These are phyloP conservation scores for Penicillium expansum DNA, from an alignment of 2,329 filamentous ascomycete species.

Conservation along the genomic window DNA sequence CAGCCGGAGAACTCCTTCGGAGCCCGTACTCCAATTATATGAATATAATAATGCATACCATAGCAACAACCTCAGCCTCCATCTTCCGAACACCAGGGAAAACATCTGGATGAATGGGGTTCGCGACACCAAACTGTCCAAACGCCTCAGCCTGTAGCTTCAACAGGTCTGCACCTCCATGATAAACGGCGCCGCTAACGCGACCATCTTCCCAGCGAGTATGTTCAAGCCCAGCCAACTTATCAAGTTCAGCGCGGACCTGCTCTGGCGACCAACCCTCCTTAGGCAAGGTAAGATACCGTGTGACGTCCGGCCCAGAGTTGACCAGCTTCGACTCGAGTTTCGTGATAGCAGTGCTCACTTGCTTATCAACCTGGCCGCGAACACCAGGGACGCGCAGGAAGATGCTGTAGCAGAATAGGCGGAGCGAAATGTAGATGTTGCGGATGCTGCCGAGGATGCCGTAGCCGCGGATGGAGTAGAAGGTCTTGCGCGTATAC, in stretches of 20 bases:
- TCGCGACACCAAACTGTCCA: conserved; percentile 89
- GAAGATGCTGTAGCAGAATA: conserved; percentile 79
- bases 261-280: conserved; percentile 79
- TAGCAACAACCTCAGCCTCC: conserved; percentile 96
- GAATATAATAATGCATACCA: conserved; percentile 58
- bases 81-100: conserved; percentile 98
- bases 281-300: conserved; percentile 74
- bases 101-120: conserved; percentile 96
- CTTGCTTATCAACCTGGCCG: conserved; percentile 77
- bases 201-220: conserved; percentile 95
- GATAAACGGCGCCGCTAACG: conserved; percentile 93
- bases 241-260: conserved; percentile 74
- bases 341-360: conserved; percentile 75
- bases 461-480: conserved; percentile 86
- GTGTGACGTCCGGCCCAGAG: conserved; percentile 65
- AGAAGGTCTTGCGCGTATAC: conserved; percentile 74
- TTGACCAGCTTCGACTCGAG: conserved; percentile 81
- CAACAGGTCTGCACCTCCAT: conserved; percentile 79
- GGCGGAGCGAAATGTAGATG: conserved; percentile 68
- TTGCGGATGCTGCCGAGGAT: conserved; percentile 74
- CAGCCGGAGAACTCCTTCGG: background rate
- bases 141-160: conserved; percentile 89
- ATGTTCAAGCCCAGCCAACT: conserved; percentile 82
- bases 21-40: background rate
- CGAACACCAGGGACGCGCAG: conserved; percentile 83